Evolutionary conservation across 2,329 filamentous ascomycete species (phyloP).

Genomic region (Coniochaeta sp.): DNA sequence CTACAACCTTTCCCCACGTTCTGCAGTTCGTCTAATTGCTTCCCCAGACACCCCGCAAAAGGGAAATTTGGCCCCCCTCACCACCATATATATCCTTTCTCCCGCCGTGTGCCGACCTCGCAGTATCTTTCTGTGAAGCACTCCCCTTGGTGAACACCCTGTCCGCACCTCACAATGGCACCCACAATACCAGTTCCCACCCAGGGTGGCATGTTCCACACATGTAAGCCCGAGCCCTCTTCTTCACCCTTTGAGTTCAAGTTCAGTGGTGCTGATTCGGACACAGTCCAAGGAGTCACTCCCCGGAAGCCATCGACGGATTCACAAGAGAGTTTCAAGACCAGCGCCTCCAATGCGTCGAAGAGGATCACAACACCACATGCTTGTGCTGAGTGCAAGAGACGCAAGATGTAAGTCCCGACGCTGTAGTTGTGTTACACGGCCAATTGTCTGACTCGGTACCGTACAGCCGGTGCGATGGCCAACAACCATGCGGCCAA

Average conservation of each 20-base stretch:
- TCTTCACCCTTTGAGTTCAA: neutral
- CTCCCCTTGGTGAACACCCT: constrained; percentile 9
- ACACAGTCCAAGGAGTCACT: constrained; percentile 40
- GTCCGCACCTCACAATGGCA: constrained; percentile 26
- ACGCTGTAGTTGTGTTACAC: neutral
- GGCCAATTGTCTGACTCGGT: constrained; percentile 17
- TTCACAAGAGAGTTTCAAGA: constrained; percentile 30
- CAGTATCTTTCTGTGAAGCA: constrained; percentile 17
- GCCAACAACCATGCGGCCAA: constrained; percentile 73
- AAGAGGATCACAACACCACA: constrained; percentile 52
- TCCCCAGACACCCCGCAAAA: constrained; percentile 12
- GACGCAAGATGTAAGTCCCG: constrained; percentile 60
- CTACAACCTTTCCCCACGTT: constrained; percentile 5
- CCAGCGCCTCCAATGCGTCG: constrained; percentile 24
- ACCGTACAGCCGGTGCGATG: constrained; percentile 58
- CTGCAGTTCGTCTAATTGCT: constrained; percentile 12
- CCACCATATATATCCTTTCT: constrained; percentile 5
- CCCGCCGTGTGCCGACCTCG: constrained; percentile 6
- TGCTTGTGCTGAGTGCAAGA: constrained; percentile 70
- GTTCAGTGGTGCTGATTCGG: neutral
- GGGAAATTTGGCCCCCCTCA: constrained; percentile 4
- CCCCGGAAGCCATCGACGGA: constrained; percentile 41
- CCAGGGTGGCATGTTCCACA: constrained; percentile 46
- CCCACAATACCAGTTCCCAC: constrained; percentile 39
- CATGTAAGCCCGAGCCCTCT: constrained; percentile 18